These are phyloP conservation scores for Fusarium penzigii DNA, from an alignment of 2,329 filamentous ascomycete genomes.

Conservation along the genomic window DNA sequence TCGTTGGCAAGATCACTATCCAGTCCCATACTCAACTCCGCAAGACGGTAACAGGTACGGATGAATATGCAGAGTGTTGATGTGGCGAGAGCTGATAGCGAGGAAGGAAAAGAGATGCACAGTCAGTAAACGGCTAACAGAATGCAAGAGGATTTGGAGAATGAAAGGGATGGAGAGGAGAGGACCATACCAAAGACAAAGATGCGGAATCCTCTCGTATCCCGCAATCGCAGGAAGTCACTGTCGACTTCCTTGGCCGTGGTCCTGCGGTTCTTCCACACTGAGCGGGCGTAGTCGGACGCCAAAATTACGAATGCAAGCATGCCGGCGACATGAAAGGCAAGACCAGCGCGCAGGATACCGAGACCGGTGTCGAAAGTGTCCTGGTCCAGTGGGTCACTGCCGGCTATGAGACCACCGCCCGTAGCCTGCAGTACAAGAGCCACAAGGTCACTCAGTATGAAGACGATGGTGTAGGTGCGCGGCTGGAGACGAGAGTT, in stretches of 20 bases:
- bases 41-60: constrained; percentile 15
- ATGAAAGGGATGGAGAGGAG: no score
- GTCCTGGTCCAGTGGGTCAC: neutral
- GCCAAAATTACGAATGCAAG: constrained; percentile 7
- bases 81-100: neutral
- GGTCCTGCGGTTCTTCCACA: no score
- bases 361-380: constrained; percentile 7
- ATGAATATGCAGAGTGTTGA: constrained; percentile 18
- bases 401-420: constrained; percentile 39
- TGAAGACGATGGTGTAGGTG: constrained; percentile 39
- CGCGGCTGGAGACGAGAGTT: constrained; percentile 34
- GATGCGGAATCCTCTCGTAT: neutral
- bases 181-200: no score
- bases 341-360: constrained; percentile 18
- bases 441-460: constrained; percentile 51
- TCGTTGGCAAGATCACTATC: constrained; percentile 12
- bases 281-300: neutral
- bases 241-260: no score
- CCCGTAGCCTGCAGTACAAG: constrained; percentile 52
- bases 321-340: constrained; percentile 16
- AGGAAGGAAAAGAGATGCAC: no score
- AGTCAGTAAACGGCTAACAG: no score
- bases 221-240: no score
- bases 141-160: no score
- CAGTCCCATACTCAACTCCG: constrained; percentile 13